Conservation (phyloP, 345 rosid species). For the Streptanthus diversifolius region DNA sequence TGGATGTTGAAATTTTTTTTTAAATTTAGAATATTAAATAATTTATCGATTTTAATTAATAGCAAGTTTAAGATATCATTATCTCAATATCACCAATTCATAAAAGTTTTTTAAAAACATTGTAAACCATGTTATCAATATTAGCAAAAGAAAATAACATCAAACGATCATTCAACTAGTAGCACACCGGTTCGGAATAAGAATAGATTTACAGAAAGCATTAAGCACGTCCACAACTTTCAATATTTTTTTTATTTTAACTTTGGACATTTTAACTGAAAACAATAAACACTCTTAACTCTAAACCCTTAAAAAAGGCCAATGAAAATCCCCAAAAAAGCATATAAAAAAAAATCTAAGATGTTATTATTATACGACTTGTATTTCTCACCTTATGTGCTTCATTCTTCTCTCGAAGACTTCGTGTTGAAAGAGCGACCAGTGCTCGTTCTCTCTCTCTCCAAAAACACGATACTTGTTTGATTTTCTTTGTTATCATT, state of each 20-base stretch:
- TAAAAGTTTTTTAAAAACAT: background rate
- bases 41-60: background rate
- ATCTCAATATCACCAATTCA: background rate
- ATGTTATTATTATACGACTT: slow-evolving; percentile 10
- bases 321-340: slow-evolving; percentile 13
- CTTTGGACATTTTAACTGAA: slow-evolving; percentile 9
- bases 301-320: background rate
- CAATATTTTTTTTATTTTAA: background rate
- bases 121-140: background rate
- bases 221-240: slow-evolving; percentile 7
- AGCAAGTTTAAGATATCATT: too few relatives aligned
- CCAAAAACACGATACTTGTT: slow-evolving; percentile 12
- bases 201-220: background rate
- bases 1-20: background rate
- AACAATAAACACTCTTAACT: slow-evolving; percentile 18
- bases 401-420: slow-evolving; percentile 30
- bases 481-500: slow-evolving; percentile 2
- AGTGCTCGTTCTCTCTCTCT: slow-evolving; percentile 22
- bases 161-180: background rate
- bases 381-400: slow-evolving; percentile 8
- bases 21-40: too few relatives aligned
- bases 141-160: background rate
- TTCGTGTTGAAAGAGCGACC: slow-evolving; percentile 39
- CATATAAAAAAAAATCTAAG: background rate
- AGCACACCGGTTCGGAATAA: background rate